Percentiles rank a stretch among this genome's conserved stretches.
Evolutionary conservation across 23 red algal species (phyloP).

Genomic region (Gracilaria domingensis): DNA sequence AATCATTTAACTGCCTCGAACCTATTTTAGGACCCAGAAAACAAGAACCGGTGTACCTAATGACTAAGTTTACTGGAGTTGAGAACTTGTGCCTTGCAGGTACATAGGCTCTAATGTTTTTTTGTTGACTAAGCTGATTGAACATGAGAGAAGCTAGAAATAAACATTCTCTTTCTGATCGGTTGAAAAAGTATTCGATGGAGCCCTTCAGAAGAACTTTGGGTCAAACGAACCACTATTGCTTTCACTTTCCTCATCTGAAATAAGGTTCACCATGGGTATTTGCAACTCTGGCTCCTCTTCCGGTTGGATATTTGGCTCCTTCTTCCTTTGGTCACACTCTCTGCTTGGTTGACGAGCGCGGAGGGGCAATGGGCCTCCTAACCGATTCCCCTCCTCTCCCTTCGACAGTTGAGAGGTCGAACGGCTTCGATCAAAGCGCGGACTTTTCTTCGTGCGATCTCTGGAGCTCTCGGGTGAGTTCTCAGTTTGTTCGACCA

Average conservation of each 20-base stretch:
- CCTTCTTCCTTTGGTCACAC: not conserved
- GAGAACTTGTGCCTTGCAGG: conserved; percentile 4
- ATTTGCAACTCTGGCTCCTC: not conserved
- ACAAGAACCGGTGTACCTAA: not conserved
- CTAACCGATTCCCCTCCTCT: not conserved
- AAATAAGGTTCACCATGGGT: conserved; percentile 32
- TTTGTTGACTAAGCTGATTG: not conserved
- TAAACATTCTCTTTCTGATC: not conserved
- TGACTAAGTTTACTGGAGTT: not conserved
- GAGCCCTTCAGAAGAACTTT: not conserved
- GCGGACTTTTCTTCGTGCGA: not conserved
- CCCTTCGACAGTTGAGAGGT: not conserved
- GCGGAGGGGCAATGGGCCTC: too few species aligned
- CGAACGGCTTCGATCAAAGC: not conserved
- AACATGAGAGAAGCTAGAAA: not conserved
- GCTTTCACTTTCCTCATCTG: conserved; percentile 3
- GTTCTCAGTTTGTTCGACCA: not conserved
- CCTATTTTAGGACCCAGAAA: conserved; percentile 5
- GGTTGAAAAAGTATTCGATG: not conserved
- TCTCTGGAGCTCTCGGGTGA: not conserved
- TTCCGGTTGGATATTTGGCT: not conserved
- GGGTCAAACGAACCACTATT: conserved; percentile 31
- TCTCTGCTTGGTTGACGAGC: not conserved
- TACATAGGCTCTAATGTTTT: not conserved
- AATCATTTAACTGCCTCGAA: conserved; percentile 26